Percentiles rank a stretch among this genome's conserved stretches.
phyloP scores from a whole-genome alignment of 768 basidiomycete species.

The Amylocystis lapponica region DNA sequence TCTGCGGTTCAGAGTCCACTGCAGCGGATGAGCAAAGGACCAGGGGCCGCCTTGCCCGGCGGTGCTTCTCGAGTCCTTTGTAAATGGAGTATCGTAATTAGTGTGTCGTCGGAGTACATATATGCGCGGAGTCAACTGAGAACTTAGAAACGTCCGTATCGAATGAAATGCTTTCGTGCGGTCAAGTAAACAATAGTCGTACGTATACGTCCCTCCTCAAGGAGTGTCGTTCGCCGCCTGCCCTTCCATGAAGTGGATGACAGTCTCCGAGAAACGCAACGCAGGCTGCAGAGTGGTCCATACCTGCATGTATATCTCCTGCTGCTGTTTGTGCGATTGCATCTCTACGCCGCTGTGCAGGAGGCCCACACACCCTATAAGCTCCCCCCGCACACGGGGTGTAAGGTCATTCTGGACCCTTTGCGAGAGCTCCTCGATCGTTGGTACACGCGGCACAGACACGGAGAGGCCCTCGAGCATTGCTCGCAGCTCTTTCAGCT shows the following conservation, averaged over 20 bases:
- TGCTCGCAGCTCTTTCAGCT: not conserved
- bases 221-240: no score
- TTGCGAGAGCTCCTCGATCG: slow-evolving; percentile 4
- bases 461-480: not conserved
- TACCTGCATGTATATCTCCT: slow-evolving; percentile 6
- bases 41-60: no score
- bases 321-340: slow-evolving; percentile 2
- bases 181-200: no score
- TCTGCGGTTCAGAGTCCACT: no score
- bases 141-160: no score
- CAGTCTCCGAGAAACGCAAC: slow-evolving; percentile 2
- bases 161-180: no score
- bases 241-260: slow-evolving; percentile 1
- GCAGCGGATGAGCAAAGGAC: no score
- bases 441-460: slow-evolving; percentile 2
- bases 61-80: no score
- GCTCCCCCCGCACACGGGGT: not conserved
- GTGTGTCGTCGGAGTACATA: no score
- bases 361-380: not conserved
- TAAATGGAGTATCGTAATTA: no score
- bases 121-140: no score
- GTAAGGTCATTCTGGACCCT: slow-evolving; percentile 1
- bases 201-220: no score
- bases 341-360: slow-evolving; percentile 6
- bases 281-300: not conserved